These are phyloP conservation scores for Sorghum bicolor DNA, from an alignment of 176 grass and related monocot genomes.

Conservation along the genomic window Sorghum_bicolor_NCBIv3 NC_012876.2:63401001-63401500, in stretches of 20 bases:
- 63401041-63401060: not conserved
- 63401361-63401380: constrained; percentile 76
- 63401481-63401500: constrained; percentile 57
- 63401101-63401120: not conserved
- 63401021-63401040: not conserved
- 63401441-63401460: constrained; percentile 75
- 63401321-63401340: constrained; percentile 31
- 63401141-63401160: constrained; percentile 11
- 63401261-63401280: not conserved
- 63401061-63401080: not conserved
- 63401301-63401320: not conserved
- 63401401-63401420: constrained; percentile 67
- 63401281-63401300: not conserved
- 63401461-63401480: constrained; percentile 38
- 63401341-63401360: constrained; percentile 76
- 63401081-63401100: not conserved
- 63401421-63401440: constrained; percentile 48
- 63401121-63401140: not conserved
- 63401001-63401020: not conserved
- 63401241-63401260: not conserved
- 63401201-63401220: not conserved
- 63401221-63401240: not conserved
- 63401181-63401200: not conserved
- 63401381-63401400: constrained; percentile 77
- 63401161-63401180: not conserved